phyloP scores from a whole-genome alignment of 768 basidiomycete genomes.

The Collybia sordida region DNA sequence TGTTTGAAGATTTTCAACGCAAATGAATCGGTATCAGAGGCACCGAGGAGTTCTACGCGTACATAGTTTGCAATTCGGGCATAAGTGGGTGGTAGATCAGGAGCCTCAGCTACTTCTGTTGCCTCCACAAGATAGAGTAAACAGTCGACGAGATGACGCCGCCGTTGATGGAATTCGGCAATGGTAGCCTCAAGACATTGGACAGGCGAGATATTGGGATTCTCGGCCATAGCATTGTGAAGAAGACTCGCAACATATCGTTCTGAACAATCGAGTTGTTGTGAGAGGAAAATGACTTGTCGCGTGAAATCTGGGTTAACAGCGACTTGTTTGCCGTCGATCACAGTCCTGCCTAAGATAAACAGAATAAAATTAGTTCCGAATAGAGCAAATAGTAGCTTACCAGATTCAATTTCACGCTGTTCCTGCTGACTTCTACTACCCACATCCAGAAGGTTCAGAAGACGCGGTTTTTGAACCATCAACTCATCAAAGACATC shows the following conservation, averaged over 20 bases:
- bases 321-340: conserved; percentile 66
- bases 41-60: conserved; percentile 49
- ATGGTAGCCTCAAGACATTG: conserved; percentile 65
- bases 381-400: conserved; percentile 14
- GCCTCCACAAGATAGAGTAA: conserved; percentile 68
- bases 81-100: conserved; percentile 47
- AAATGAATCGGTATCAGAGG: conserved; percentile 37
- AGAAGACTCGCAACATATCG: conserved; percentile 72
- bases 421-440: conserved; percentile 62
- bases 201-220: conserved; percentile 61
- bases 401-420: conserved; percentile 68
- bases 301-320: conserved; percentile 80
- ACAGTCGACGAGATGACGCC: conserved; percentile 71
- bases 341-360: conserved; percentile 57
- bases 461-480: conserved; percentile 60
- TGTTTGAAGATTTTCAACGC: conserved; percentile 59
- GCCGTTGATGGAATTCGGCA: conserved; percentile 64
- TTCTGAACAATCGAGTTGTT: conserved; percentile 82
- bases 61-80: conserved; percentile 56
- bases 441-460: conserved; percentile 66
- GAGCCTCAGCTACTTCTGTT: conserved; percentile 46
- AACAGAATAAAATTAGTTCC: conserved; percentile 4
- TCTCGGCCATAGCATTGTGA: conserved; percentile 58
- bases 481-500: conserved; percentile 76
- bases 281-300: conserved; percentile 76